phyloP scores from a whole-genome alignment of 306 rosid species.

The Vigna radiata region DNA sequence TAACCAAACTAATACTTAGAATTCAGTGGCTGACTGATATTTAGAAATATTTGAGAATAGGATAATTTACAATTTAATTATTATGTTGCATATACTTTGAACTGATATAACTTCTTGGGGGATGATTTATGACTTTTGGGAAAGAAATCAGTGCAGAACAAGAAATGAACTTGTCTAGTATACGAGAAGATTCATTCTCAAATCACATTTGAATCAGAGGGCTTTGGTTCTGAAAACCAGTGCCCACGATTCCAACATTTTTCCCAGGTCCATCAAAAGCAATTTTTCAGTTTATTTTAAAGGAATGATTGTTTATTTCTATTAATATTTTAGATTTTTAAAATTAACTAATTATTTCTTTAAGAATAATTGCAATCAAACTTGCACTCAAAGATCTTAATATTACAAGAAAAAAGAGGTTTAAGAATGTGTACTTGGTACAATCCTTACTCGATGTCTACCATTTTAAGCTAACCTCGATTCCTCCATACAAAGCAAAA shows the following conservation, averaged over 20 bases:
- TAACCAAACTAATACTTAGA: conserved; percentile 49
- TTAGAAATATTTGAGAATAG: conserved; percentile 34
- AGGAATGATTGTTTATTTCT: background rate
- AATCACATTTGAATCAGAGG: too few species aligned
- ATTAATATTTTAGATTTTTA: background rate
- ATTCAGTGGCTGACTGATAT: conserved; percentile 30
- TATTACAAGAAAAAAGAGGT: too few species aligned
- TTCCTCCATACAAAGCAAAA: too few species aligned
- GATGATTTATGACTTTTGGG: background rate
- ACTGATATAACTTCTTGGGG: conserved; percentile 7
- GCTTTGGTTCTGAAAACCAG: too few species aligned
- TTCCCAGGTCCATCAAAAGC: too few species aligned
- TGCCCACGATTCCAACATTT: too few species aligned
- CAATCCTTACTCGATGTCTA: too few species aligned
- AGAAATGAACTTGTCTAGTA: too few species aligned
- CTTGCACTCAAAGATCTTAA: background rate
- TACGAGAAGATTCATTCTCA: too few species aligned
- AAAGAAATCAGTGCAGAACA: background rate
- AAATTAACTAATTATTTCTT: too few species aligned
- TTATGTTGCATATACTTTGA: conserved; percentile 28
- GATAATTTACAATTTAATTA: conserved; percentile 12
- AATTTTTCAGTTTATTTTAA: background rate
- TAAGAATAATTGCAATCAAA: background rate
- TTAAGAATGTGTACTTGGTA: too few species aligned
- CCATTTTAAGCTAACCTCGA: too few species aligned